phyloP scores from a whole-genome alignment of 352 stramenopile genomes.

The Elongisporangium undulatum region DNA sequence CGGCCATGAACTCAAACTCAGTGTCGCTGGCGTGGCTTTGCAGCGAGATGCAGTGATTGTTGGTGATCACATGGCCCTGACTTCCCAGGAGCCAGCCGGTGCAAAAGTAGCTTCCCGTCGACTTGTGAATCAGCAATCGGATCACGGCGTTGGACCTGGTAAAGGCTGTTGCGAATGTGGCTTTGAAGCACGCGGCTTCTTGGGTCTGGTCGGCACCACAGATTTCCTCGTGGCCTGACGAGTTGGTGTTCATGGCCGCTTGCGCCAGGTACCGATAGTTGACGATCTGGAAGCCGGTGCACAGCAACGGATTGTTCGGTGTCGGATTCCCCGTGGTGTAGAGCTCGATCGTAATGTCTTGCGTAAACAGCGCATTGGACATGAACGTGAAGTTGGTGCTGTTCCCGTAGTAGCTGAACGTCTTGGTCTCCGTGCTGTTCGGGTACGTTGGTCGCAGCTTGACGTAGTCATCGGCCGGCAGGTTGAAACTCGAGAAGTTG shows the following conservation, averaged over 20 bases:
- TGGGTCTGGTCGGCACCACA: conserved; percentile 58
- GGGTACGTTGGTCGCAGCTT: conserved; percentile 28
- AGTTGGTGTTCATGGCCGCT: conserved; percentile 20
- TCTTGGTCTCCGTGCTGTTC: conserved; percentile 17
- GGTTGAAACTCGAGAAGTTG: conserved; percentile 62
- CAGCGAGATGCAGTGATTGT: conserved; percentile 72
- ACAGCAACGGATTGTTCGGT: conserved; percentile 17
- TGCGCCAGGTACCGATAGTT: conserved; percentile 37
- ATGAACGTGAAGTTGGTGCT: conserved; percentile 26
- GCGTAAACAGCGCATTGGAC: conserved; percentile 38
- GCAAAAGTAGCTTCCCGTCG: conserved; percentile 48
- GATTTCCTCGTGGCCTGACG: conserved; percentile 29
- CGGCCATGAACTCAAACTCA: conserved; percentile 64
- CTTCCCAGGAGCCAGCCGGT: conserved; percentile 74
- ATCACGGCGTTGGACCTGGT: conserved; percentile 31
- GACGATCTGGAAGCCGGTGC: conserved; percentile 47
- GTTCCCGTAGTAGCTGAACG: conserved; percentile 33
- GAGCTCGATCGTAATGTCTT: conserved; percentile 2
- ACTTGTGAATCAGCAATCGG: conserved; percentile 66
- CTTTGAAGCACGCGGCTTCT: conserved; percentile 50
- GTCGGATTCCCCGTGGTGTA: conserved; percentile 2
- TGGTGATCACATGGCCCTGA: conserved; percentile 73
- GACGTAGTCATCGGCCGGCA: conserved; percentile 54
- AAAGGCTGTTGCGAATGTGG: conserved; percentile 9
- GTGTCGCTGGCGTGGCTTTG: conserved; percentile 44